Conservation (phyloP, 2,329 filamentous ascomycete genomes). For the Colletotrichum brevisporum region DNA sequence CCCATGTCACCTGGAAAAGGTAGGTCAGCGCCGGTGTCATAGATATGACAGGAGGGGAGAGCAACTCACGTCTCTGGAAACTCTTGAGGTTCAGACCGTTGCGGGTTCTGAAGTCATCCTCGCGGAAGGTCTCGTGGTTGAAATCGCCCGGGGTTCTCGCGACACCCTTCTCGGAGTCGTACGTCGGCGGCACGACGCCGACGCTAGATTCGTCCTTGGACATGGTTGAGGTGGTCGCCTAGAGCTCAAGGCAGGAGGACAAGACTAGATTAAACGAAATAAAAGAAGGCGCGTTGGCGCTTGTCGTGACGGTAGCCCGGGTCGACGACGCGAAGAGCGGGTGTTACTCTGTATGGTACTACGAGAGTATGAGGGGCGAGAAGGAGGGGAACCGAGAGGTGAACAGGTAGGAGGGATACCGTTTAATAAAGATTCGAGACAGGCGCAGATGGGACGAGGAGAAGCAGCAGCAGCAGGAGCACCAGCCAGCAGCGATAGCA, state of each 20-base stretch:
- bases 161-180: constrained; percentile 42
- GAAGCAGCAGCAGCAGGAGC: neutral
- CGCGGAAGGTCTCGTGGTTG: constrained; percentile 42
- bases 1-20: constrained; percentile 32
- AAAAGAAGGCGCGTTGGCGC: constrained; percentile 24
- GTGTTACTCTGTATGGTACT: constrained; percentile 29
- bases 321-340: constrained; percentile 20
- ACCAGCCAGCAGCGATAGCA: neutral
- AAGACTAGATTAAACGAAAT: neutral
- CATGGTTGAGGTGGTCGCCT: constrained; percentile 24
- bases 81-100: constrained; percentile 55
- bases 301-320: constrained; percentile 35
- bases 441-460: constrained; percentile 7
- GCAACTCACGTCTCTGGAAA: constrained; percentile 52
- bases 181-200: constrained; percentile 37
- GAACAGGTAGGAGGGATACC: constrained; percentile 21
- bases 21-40: neutral
- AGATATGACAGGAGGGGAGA: neutral
- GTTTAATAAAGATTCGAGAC: constrained; percentile 36
- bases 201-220: constrained; percentile 36
- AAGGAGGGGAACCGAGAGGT: constrained; percentile 3
- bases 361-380: constrained; percentile 32
- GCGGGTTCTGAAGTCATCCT: constrained; percentile 53
- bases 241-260: constrained; percentile 4
- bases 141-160: constrained; percentile 26